Percentiles rank a stretch among this genome's conserved stretches.
phyloP scores from a whole-genome alignment of 805 yeast genomes.

The Yamadazyma kitorensis region DNA sequence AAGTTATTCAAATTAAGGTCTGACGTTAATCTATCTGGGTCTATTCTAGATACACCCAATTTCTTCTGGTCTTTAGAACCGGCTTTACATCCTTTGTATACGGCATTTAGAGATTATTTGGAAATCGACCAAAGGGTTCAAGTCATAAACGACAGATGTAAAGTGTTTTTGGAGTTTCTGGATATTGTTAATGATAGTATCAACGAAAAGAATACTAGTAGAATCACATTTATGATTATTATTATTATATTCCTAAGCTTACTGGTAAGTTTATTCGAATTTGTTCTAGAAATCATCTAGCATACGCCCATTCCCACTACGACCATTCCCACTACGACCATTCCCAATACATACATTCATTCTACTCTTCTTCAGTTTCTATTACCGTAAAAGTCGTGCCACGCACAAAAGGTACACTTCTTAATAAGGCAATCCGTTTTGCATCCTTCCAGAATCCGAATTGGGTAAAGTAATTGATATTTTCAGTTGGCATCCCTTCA shows the following conservation, averaged over 20 bases:
- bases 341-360: too few species aligned
- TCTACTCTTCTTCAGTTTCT: too few species aligned
- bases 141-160: conserved; percentile 89
- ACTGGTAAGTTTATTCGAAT: conserved; percentile 72
- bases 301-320: too few species aligned
- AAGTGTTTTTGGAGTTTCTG: conserved; percentile 88
- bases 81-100: conserved; percentile 86
- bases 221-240: conserved; percentile 89
- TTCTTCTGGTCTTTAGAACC: conserved; percentile 96
- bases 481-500: too few species aligned
- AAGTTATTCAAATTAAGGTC: conserved; percentile 85
- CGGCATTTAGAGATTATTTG: conserved; percentile 84
- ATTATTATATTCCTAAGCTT: conserved; percentile 76
- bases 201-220: conserved; percentile 87
- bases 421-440: too few species aligned
- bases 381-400: conserved; percentile 1
- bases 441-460: too few species aligned
- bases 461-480: too few species aligned
- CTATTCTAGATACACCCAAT: conserved; percentile 91
- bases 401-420: conserved; percentile 2
- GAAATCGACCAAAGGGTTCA: conserved; percentile 95
- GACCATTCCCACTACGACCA: too few species aligned
- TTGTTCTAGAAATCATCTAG: conserved; percentile 46
- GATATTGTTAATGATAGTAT: conserved; percentile 92
- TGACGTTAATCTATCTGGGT: conserved; percentile 88